phyloP scores from a whole-genome alignment of 192 early-diverging fungal genomes.

The Coemansia sp. region DNA sequence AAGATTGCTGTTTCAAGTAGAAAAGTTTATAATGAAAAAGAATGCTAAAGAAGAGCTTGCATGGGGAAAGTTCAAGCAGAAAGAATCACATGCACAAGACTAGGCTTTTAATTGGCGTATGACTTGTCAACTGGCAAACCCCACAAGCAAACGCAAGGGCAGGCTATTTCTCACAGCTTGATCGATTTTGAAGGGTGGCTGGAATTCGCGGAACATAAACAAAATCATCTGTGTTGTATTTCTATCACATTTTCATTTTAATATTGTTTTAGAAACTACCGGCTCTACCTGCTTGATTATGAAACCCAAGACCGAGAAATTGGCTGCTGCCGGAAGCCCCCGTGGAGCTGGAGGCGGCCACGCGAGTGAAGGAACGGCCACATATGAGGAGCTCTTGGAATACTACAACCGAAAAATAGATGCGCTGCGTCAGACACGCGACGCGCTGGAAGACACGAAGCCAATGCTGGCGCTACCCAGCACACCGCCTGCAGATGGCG shows the following conservation, averaged over 20 bases:
- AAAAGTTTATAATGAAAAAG: background rate
- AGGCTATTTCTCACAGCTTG: background rate
- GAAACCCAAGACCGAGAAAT: constrained; percentile 11
- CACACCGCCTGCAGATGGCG: constrained; percentile 10
- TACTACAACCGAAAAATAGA: constrained; percentile 43
- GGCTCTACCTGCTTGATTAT: background rate
- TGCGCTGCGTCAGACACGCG: constrained; percentile 32
- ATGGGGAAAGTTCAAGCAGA: too few relatives aligned
- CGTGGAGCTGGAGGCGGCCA: background rate
- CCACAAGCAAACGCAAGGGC: background rate
- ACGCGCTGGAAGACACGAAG: constrained; percentile 36
- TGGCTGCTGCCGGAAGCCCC: background rate
- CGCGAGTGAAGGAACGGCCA: constrained; percentile 11
- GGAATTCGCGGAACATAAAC: too few relatives aligned
- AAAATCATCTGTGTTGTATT: background rate
- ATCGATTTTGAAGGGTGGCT: background rate
- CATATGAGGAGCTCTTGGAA: constrained; percentile 45
- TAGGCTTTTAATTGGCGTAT: too few relatives aligned
- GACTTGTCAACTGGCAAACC: background rate
- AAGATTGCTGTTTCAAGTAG: too few relatives aligned
- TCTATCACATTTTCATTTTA: background rate
- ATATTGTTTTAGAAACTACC: background rate
- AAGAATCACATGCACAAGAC: too few relatives aligned
- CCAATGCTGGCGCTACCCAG: constrained; percentile 19
- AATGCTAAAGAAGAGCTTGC: background rate